Evolutionary conservation across 1,139 yeast species (phyloP).

Genomic region (Blastobotrys indianensis): DNA sequence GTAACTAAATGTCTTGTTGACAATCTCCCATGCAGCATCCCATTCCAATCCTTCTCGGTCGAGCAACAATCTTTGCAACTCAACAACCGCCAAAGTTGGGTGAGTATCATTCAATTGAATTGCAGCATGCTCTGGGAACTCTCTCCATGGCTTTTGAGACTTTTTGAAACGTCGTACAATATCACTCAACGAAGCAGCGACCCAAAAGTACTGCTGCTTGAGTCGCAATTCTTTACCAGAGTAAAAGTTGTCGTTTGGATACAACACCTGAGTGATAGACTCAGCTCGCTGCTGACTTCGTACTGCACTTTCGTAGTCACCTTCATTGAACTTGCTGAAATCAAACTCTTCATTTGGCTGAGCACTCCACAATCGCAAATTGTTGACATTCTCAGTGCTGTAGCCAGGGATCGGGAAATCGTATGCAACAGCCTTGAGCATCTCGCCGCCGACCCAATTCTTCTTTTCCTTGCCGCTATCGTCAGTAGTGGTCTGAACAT

Average conservation of each 20-base stretch:
- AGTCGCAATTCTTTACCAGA: conserved; percentile 87
- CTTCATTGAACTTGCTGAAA: conserved; percentile 84
- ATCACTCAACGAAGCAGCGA: conserved; percentile 87
- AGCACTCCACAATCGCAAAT: conserved; percentile 86
- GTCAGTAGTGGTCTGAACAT: conserved; percentile 57
- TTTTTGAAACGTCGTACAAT: conserved; percentile 87
- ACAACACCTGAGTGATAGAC: conserved; percentile 83
- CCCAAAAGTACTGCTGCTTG: conserved; percentile 97
- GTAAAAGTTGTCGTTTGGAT: conserved; percentile 89
- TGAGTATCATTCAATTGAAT: conserved; percentile 94
- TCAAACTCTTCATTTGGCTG: conserved; percentile 90
- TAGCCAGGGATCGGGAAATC: conserved; percentile 94
- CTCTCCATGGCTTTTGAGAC: conserved; percentile 69
- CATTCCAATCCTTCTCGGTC: conserved; percentile 78
- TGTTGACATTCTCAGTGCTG: conserved; percentile 77
- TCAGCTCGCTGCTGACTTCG: conserved; percentile 83
- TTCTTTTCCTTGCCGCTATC: conserved; percentile 48
- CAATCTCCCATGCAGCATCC: conserved; percentile 84
- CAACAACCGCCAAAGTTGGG: conserved; percentile 89
- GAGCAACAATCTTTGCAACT: conserved; percentile 77
- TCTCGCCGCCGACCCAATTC: conserved; percentile 83
- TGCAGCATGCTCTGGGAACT: conserved; percentile 80
- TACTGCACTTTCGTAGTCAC: conserved; percentile 85
- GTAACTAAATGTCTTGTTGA: conserved; percentile 76
- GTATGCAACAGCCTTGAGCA: conserved; percentile 85